Evolutionary conservation across 495 filamentous ascomycete species (phyloP).

Genomic region (Bombardia bombarda): DNA sequence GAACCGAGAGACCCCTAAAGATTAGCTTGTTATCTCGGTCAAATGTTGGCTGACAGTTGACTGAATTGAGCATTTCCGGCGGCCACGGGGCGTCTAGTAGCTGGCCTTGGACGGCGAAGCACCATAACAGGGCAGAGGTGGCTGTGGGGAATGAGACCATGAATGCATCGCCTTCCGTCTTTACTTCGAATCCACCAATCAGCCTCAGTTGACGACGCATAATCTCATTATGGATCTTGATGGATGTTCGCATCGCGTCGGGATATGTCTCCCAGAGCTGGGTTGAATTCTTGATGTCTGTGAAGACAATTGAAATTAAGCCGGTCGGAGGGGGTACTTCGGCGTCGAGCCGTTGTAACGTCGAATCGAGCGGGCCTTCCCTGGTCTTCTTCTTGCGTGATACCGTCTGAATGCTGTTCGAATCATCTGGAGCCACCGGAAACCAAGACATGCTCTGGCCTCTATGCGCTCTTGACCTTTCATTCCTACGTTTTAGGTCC

Average conservation of each 20-base stretch:
- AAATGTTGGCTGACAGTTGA: slow-evolving; percentile 69
- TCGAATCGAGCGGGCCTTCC: slow-evolving; percentile 69
- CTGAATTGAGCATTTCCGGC: slow-evolving; percentile 78
- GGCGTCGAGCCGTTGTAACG: slow-evolving; percentile 71
- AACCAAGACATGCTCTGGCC: slow-evolving; percentile 75
- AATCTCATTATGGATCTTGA: slow-evolving; percentile 91
- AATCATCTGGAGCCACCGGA: slow-evolving; percentile 60
- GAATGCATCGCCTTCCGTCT: slow-evolving; percentile 98
- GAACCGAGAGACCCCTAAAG: slow-evolving; percentile 84
- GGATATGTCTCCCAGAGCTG: slow-evolving; percentile 95
- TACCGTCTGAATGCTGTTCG: slow-evolving; percentile 48
- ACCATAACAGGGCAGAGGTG: slow-evolving; percentile 89
- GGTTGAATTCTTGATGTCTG: slow-evolving; percentile 98
- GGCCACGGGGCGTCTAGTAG: slow-evolving; percentile 89
- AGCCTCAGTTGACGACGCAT: slow-evolving; percentile 89
- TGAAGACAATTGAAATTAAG: slow-evolving; percentile 90
- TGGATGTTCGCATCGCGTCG: slow-evolving; percentile 88
- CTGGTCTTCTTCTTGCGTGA: slow-evolving; percentile 54
- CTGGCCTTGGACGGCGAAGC: slow-evolving; percentile 82
- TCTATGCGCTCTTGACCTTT: slow-evolving; percentile 57
- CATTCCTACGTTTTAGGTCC: slow-evolving; percentile 72
- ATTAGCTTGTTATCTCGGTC: slow-evolving; percentile 86
- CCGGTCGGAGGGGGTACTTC: slow-evolving; percentile 87
- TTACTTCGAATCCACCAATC: slow-evolving; percentile 96
- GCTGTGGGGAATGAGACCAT: slow-evolving; percentile 98